phyloP scores from a whole-genome alignment of 495 filamentous ascomycete species.

The Xylona heveae region DNA sequence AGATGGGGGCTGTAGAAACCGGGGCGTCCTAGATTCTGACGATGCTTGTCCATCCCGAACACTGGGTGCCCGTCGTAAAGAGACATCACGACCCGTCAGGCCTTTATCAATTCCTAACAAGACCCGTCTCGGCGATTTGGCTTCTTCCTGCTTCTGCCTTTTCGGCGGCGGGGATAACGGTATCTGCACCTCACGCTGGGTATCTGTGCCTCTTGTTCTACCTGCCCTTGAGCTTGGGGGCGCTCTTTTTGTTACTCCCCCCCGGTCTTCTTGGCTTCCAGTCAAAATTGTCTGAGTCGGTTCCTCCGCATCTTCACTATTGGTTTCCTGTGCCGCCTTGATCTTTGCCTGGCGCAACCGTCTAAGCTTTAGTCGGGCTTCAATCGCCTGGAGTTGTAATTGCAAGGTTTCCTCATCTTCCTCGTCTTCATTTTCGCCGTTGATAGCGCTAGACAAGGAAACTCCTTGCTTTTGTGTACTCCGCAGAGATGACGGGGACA shows the following conservation, averaged over 20 bases:
- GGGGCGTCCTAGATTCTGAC: constrained; percentile 6
- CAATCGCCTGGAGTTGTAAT: constrained; percentile 63
- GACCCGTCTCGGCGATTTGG: constrained; percentile 59
- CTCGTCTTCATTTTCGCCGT: constrained; percentile 26
- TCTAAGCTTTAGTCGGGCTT: constrained; percentile 76
- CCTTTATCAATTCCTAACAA: constrained; percentile 83
- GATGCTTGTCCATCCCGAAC: constrained; percentile 14
- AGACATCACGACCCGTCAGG: constrained; percentile 60
- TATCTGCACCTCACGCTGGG: constrained; percentile 41
- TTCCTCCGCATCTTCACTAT: constrained; percentile 12
- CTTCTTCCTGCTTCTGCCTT: constrained; percentile 27
- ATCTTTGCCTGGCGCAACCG: constrained; percentile 31
- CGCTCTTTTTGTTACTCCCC: too few species aligned
- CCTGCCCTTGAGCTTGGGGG: too few species aligned
- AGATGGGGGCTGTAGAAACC: constrained; percentile 9
- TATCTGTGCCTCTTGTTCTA: constrained; percentile 17
- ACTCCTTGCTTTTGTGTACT: constrained; percentile 14
- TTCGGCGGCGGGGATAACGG: constrained; percentile 58
- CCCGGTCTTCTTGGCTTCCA: too few species aligned
- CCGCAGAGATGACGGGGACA: constrained; percentile 20
- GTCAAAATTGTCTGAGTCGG: constrained; percentile 9
- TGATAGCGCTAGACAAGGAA: constrained; percentile 12
- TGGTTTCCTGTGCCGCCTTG: constrained; percentile 26
- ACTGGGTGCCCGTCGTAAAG: constrained; percentile 50
- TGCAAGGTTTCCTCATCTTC: constrained; percentile 84